Conservation (phyloP, 345 rosid species). For the Euphorbia lathyris region DNA sequence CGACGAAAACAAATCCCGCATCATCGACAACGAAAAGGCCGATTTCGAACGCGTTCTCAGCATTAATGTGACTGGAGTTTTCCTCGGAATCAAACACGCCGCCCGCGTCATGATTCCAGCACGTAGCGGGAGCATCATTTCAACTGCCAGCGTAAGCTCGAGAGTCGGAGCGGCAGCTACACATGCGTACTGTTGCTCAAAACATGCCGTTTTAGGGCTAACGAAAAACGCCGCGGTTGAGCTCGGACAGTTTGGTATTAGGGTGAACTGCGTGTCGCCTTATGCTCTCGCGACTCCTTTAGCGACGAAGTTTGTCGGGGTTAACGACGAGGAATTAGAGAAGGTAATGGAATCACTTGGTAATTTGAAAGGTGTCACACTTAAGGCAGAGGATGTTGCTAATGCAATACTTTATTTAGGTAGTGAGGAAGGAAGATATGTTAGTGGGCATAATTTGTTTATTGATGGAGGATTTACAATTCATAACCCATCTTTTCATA, state of each 20-base stretch:
- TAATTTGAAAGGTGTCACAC: constrained; percentile 39
- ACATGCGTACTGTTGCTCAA: constrained; percentile 43
- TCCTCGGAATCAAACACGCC: constrained; percentile 35
- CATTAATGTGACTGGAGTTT: constrained; percentile 27
- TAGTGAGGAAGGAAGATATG: constrained; percentile 48
- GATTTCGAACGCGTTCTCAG: constrained; percentile 25
- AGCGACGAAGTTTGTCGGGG: constrained; percentile 31
- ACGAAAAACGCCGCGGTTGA: constrained; percentile 44
- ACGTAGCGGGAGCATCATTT: constrained; percentile 15
- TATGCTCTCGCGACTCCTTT: constrained; percentile 39
- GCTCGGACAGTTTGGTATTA: constrained; percentile 51
- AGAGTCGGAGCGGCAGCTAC: constrained; percentile 18
- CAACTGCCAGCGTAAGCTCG: constrained; percentile 19
- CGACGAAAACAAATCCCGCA: constrained; percentile 14
- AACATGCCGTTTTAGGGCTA: constrained; percentile 50
- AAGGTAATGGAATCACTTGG: constrained; percentile 13
- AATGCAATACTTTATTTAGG: constrained; percentile 49
- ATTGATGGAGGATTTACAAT: constrained; percentile 49
- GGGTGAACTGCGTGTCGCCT: constrained; percentile 52
- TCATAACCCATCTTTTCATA: constrained; percentile 31
- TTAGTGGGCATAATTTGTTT: constrained; percentile 47
- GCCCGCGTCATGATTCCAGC: constrained; percentile 39
- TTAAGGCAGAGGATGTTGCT: constrained; percentile 46
- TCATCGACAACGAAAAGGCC: constrained; percentile 21
- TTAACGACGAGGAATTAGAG: constrained; percentile 30